A percentile compares a stretch with the other conserved stretches of the same genome.
Evolutionary conservation across 2,329 filamentous ascomycete genomes (phyloP).

Genomic region (Cladosporium sp.): DNA sequence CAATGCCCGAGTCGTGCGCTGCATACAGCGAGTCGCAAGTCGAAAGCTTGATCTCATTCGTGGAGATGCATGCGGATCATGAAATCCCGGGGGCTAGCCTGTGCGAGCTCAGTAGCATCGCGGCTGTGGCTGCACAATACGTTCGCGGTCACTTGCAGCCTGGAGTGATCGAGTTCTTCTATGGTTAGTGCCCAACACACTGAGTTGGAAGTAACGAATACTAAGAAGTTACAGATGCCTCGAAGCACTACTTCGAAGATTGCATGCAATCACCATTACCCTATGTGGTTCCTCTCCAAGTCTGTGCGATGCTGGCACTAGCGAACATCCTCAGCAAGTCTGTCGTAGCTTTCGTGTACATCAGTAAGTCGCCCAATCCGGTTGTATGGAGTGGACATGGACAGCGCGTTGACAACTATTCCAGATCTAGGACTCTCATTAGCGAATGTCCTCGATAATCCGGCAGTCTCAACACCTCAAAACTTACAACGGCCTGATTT

Average conservation of each 20-base stretch:
- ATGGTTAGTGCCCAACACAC: not conserved
- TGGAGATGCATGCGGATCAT: conserved; percentile 9
- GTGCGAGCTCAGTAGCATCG: conserved; percentile 14
- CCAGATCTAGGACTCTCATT: conserved; percentile 11
- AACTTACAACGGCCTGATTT: not conserved
- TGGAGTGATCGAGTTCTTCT: conserved; percentile 14
- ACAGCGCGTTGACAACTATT: not conserved
- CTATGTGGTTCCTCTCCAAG: conserved; percentile 6
- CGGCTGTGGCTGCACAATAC: conserved; percentile 12
- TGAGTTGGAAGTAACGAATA: not conserved
- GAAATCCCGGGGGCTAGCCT: conserved; percentile 6
- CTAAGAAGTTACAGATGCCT: not conserved
- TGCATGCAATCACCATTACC: conserved; percentile 12
- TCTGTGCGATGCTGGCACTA: conserved; percentile 13
- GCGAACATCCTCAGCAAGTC: conserved; percentile 15
- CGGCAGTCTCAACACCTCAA: not conserved
- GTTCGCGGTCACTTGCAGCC: conserved; percentile 8
- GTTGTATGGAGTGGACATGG: not conserved
- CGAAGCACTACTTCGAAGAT: conserved; percentile 17
- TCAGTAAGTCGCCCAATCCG: not conserved
- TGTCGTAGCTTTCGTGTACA: conserved; percentile 14
- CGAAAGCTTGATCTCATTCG: conserved; percentile 4
- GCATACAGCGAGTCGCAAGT: conserved; percentile 14
- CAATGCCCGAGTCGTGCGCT: not conserved
- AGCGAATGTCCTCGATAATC: conserved; percentile 2